Conservation (phyloP, 805 yeast species). For the Naumovozyma baii region DNA sequence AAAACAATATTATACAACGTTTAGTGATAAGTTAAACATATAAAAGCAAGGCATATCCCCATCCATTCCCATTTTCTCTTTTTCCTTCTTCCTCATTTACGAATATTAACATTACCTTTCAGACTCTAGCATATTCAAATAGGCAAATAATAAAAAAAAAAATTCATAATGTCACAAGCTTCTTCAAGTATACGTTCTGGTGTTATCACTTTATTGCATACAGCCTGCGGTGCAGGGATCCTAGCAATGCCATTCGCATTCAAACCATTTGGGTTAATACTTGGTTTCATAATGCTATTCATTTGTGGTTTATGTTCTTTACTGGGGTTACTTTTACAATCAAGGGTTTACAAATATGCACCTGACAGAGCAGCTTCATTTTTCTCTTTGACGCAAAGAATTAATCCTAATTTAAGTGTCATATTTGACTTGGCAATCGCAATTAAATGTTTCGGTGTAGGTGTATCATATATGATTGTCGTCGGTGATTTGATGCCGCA, state of each 20-base stretch:
- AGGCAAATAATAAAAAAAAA: not conserved
- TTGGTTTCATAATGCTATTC: constrained; percentile 18
- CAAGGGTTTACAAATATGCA: constrained; percentile 45
- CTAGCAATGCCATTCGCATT: constrained; percentile 69
- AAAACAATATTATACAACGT: no score
- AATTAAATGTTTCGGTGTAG: constrained; percentile 63
- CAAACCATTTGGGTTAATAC: constrained; percentile 28
- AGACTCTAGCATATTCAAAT: no score
- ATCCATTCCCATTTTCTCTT: not conserved
- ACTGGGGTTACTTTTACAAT: constrained; percentile 52
- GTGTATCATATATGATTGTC: constrained; percentile 57
- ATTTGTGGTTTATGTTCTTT: constrained; percentile 24
- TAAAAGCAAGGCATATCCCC: not conserved
- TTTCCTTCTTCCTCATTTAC: not conserved
- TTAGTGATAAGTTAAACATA: no score
- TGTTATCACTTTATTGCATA: constrained; percentile 27
- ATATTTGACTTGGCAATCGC: constrained; percentile 62
- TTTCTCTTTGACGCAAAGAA: constrained; percentile 49
- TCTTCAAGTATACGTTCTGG: constrained; percentile 24
- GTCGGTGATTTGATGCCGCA: constrained; percentile 65
- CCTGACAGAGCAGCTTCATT: constrained; percentile 50
- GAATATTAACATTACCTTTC: no score
- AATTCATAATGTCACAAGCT: not conserved
- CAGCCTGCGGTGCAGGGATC: constrained; percentile 50
- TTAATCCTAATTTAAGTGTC: constrained; percentile 52